Evolutionary conservation across 2,329 filamentous ascomycete species (phyloP).

Genomic region (Neofusicoccum parvum): DNA sequence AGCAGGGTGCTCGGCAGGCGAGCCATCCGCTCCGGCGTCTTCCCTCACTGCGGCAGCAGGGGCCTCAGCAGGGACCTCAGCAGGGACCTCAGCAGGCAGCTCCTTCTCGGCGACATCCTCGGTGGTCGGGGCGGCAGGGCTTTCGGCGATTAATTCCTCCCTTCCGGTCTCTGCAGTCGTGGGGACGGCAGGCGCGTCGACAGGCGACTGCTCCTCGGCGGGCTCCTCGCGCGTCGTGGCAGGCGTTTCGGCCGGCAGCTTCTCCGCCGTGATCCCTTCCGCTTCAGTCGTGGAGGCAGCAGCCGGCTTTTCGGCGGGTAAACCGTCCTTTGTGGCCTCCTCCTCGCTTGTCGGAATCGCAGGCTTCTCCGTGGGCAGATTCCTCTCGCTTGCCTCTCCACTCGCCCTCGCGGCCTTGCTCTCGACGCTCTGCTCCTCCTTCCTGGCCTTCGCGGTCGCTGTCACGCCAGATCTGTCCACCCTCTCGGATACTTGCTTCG

Average conservation of each 20-base stretch:
- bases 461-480: conserved; percentile 7
- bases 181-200: not conserved
- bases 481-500: conserved; percentile 14
- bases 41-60: not conserved
- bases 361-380: not conserved
- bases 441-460: conserved; percentile 2
- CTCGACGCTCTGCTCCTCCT: not conserved
- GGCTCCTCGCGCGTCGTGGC: not conserved
- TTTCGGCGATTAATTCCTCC: conserved; percentile 1
- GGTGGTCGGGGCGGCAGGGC: not conserved
- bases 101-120: not conserved
- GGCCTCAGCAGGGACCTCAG: not conserved
- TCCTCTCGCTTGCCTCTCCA: not conserved
- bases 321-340: conserved; percentile 9
- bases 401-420: not conserved
- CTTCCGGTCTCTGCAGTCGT: not conserved
- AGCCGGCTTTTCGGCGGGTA: conserved; percentile 17
- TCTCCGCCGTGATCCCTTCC: conserved; percentile 1
- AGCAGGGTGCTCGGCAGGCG: not conserved
- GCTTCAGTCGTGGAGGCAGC: not conserved
- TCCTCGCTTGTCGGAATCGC: conserved; percentile 10
- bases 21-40: not conserved
- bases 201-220: not conserved
- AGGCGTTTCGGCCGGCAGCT: not conserved
- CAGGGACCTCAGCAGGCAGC: not conserved